A percentile compares a stretch with the other conserved stretches of the same genome.
These are phyloP conservation scores for Epichloe aotearoae DNA, from an alignment of 2,329 filamentous ascomycete genomes.

Conservation along the genomic window DNA sequence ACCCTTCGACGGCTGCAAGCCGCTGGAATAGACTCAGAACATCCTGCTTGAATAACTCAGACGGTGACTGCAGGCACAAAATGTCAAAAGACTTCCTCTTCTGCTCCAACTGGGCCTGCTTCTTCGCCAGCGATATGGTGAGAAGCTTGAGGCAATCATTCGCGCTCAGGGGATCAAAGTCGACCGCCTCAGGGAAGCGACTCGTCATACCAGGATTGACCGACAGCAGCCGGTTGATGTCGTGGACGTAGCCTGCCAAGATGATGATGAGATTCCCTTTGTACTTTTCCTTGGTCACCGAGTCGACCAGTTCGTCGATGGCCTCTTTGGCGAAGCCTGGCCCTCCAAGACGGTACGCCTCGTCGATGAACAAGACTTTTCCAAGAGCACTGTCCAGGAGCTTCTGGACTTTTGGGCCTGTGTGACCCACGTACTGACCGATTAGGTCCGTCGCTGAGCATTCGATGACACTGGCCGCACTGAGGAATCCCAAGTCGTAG, in stretches of 20 bases:
- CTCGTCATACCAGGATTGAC: slow-evolving; percentile 50
- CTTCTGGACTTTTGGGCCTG: slow-evolving; percentile 48
- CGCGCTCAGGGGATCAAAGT: slow-evolving; percentile 36
- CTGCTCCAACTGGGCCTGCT: slow-evolving; percentile 10
- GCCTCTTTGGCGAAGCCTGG: slow-evolving; percentile 45
- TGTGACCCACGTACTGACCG: slow-evolving; percentile 56
- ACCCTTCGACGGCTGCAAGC: slow-evolving; percentile 31
- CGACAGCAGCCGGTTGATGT: slow-evolving; percentile 50
- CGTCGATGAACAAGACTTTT: slow-evolving; percentile 57
- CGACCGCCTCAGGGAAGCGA: slow-evolving; percentile 48
- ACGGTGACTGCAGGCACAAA: slow-evolving; percentile 12
- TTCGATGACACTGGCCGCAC: slow-evolving; percentile 44
- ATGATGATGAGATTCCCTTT: slow-evolving; percentile 50
- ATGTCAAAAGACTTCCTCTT: slow-evolving; percentile 12
- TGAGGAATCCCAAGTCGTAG: slow-evolving; percentile 61
- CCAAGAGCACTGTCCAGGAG: slow-evolving; percentile 50
- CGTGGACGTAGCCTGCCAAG: slow-evolving; percentile 52
- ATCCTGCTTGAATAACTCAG: slow-evolving; percentile 1
- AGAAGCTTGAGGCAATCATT: slow-evolving; percentile 26
- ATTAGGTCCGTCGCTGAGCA: slow-evolving; percentile 57
- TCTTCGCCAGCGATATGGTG: slow-evolving; percentile 23
- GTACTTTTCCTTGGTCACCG: slow-evolving; percentile 41
- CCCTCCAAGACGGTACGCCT: slow-evolving; percentile 51
- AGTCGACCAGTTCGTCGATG: slow-evolving; percentile 39
- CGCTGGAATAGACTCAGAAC: slow-evolving; percentile 21